phyloP scores from a whole-genome alignment of 2,329 filamentous ascomycete species.

The Monosporascus sp. region DNA sequence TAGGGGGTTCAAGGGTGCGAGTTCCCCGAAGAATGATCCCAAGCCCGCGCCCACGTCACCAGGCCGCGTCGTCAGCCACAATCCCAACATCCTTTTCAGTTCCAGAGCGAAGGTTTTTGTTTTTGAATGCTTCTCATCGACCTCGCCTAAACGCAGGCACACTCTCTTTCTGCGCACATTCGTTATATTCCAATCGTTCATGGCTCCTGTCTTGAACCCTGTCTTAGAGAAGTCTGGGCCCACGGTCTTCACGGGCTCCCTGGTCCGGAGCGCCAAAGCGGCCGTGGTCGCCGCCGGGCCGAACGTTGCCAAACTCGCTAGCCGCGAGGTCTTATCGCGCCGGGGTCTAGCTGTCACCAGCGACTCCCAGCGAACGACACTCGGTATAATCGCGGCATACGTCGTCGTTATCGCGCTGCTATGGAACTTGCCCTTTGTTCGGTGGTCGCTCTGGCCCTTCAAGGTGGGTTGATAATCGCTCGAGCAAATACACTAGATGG shows the following conservation, averaged over 20 bases:
- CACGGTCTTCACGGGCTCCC: constrained; percentile 15
- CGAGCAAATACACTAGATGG: not conserved
- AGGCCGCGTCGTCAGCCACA: not conserved
- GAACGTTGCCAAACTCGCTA: constrained; percentile 16
- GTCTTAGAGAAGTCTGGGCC: constrained; percentile 13
- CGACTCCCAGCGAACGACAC: constrained; percentile 63
- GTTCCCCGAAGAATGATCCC: not conserved
- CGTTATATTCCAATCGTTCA: constrained; percentile 6
- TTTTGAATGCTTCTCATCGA: not conserved
- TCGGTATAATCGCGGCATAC: constrained; percentile 67
- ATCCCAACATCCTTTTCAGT: not conserved
- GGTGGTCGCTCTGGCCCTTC: constrained; percentile 72
- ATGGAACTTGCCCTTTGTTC: constrained; percentile 76
- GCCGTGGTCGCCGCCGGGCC: constrained; percentile 20
- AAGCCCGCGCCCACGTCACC: not conserved
- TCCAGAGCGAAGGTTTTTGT: not conserved
- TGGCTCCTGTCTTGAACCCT: constrained; percentile 24
- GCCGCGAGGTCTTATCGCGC: constrained; percentile 31
- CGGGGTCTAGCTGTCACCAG: constrained; percentile 55
- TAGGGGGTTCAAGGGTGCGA: too few relatives aligned
- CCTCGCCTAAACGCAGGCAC: not conserved
- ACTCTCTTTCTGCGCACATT: not conserved
- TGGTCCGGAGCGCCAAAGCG: constrained; percentile 20
- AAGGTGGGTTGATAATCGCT: constrained; percentile 46
- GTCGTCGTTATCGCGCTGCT: constrained; percentile 68